Evolutionary conservation across 2,329 filamentous ascomycete species (phyloP), one percentile per base, ranked within the genome.

Genomic region (Fusarium sp.): DNA sequence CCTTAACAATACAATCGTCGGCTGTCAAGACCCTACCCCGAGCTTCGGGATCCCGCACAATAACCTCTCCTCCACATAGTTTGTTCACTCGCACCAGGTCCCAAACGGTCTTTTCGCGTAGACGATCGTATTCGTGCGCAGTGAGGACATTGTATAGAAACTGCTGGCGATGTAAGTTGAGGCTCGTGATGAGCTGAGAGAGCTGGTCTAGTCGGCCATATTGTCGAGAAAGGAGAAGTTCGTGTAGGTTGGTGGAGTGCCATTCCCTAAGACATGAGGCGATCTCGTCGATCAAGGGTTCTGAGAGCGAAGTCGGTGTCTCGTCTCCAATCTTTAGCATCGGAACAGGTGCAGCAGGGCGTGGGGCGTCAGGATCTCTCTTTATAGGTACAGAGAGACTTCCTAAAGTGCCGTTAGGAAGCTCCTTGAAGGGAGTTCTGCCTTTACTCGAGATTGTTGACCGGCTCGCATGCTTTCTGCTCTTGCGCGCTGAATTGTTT

Each of bases 281-380:
- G 74, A 99, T 98, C 79, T 99, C 96, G 80, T 99, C 96, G 24
- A 99, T 95, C 65, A 99, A 81, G 4, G 96, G 96, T 78, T 99
- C 97, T 10, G 92, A 90, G 17, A 88, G 85, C 7, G 94, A 98
- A 1, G 94, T 97, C 2, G 95, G 93, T 3, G 94, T 97, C 82
- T 99, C 96, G 76, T 99, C 96, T 61, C 96, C 96, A 78, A 99
- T 95, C 80, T 98, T 97, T 54, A 99, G 86, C 92, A 98, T 96
- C 6, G 96, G 96, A 10, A 99, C 95, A 0, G 96, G 96, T 13
- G 97, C 97, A 13, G 94, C 89, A 31, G 95, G 96, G 73, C 93
- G 94, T 13, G 90, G 90, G 24, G 84, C 88, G 76, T 88, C 85
- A 3, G 90, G 90, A 73, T 94, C 88, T 66, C 91, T 88, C 68